Evolutionary conservation across 108 stramenopile species (phyloP).

Genomic region (Cyclotella cryptica): DNA sequence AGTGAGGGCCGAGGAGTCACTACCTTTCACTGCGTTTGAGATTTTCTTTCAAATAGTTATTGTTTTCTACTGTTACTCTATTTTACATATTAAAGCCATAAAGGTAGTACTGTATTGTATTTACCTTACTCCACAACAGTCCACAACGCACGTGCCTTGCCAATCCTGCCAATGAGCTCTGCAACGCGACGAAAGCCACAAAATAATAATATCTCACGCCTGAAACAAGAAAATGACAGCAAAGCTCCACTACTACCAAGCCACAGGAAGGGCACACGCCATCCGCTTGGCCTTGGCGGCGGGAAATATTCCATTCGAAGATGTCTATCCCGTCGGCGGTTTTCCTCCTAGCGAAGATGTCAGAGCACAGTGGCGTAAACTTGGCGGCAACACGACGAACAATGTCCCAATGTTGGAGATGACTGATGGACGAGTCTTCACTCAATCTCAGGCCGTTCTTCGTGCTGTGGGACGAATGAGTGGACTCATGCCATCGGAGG

Average conservation of each 20-base stretch:
- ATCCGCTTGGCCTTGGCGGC: slow-evolving; percentile 41
- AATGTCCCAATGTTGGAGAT: slow-evolving; percentile 40
- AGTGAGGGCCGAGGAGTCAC: no score
- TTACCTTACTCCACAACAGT: no score
- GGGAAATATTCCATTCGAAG: slow-evolving; percentile 29
- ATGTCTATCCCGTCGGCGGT: slow-evolving; percentile 19
- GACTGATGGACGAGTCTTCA: slow-evolving; percentile 38
- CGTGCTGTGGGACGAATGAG: slow-evolving; percentile 44
- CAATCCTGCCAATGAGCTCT: no score
- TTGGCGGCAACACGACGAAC: slow-evolving; percentile 41
- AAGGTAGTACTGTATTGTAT: no score
- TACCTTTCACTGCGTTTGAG: no score
- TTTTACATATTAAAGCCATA: no score
- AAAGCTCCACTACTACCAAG: slow-evolving; percentile 33
- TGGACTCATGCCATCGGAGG: slow-evolving; percentile 21
- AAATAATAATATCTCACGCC: no score
- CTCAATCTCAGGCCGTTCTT: slow-evolving; percentile 45
- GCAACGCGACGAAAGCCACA: no score
- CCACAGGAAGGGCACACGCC: slow-evolving; percentile 39
- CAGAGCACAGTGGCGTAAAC: slow-evolving; percentile 19
- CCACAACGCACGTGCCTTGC: no score
- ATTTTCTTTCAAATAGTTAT: no score
- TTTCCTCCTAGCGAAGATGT: slow-evolving; percentile 28
- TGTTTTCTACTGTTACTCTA: no score
- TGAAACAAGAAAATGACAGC: slow-evolving; percentile 22